Conservation (phyloP, 1,139 yeast genomes). For the Sugiyamaella paludigena region DNA sequence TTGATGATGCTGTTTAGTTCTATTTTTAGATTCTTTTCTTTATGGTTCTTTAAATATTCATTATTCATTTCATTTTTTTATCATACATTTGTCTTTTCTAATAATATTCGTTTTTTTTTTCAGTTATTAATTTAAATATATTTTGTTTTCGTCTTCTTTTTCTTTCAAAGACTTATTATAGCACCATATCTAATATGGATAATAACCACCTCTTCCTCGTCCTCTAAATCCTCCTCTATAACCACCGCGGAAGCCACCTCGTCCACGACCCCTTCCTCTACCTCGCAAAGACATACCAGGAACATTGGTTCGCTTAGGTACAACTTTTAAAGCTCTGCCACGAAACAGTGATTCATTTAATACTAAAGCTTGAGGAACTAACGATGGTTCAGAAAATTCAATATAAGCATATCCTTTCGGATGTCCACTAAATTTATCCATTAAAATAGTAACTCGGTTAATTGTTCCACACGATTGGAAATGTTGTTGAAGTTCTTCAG, state of each 20-base stretch:
- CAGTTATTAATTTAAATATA: constrained; percentile 2
- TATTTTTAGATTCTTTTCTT: neutral
- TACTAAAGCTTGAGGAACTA: constrained; percentile 63
- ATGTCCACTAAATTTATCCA: constrained; percentile 68
- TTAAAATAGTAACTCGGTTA: constrained; percentile 76
- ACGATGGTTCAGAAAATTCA: constrained; percentile 65
- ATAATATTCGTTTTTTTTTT: constrained; percentile 4
- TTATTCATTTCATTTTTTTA: neutral
- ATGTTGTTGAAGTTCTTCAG: constrained; percentile 76
- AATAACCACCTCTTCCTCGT: constrained; percentile 42
- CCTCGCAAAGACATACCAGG: constrained; percentile 58
- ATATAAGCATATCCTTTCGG: constrained; percentile 88
- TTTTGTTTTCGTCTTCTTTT: neutral
- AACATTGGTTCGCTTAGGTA: constrained; percentile 74
- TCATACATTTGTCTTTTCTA: neutral
- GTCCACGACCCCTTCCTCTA: constrained; percentile 46
- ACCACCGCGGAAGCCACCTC: constrained; percentile 38
- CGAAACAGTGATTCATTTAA: constrained; percentile 64
- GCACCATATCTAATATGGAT: no score
- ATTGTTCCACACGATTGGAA: constrained; percentile 74
- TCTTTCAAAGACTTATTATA: no score
- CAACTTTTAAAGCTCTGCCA: constrained; percentile 68
- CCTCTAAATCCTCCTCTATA: constrained; percentile 46
- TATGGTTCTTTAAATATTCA: neutral
- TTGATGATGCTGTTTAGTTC: neutral